phyloP scores from a whole-genome alignment of 73 alveolate species.

The Uronychia setigera region DNA sequence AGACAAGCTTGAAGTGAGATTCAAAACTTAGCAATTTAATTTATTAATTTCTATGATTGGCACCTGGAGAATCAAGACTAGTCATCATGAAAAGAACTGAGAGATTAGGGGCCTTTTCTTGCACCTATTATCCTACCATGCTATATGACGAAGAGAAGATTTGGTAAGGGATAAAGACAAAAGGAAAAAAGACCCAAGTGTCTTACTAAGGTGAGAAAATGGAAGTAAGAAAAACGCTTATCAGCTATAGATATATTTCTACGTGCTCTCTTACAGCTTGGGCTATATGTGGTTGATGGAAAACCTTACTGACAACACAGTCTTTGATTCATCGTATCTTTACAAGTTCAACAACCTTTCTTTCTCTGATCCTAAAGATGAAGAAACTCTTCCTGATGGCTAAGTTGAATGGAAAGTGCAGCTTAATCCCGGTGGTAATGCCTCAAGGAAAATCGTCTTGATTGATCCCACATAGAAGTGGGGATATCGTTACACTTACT shows the following conservation, averaged over 20 bases:
- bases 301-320: constrained; percentile 32
- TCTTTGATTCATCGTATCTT: not conserved
- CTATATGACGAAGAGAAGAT: constrained; percentile 27
- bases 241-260: constrained; percentile 17
- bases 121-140: constrained; percentile 39
- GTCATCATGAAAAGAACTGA: constrained; percentile 42
- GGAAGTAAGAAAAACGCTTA: not conserved
- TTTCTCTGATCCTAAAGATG: not conserved
- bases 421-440: constrained; percentile 29
- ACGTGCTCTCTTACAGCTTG: constrained; percentile 10
- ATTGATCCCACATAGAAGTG: constrained; percentile 36
- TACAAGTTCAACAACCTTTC: not conserved
- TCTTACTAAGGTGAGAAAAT: constrained; percentile 33
- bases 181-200: constrained; percentile 33
- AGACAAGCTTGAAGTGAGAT: constrained; percentile 21
- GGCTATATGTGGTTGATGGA: constrained; percentile 60
- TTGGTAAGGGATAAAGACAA: not conserved
- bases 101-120: constrained; percentile 26
- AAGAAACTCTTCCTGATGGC: not conserved
- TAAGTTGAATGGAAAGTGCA: constrained; percentile 7
- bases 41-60: no score
- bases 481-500: constrained; percentile 37
- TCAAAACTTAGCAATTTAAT: no score
- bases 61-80: constrained; percentile 20
- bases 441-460: constrained; percentile 18